Base-by-base conservation (phyloP, 1,284 basidiomycete species). In the Laetiporus sulphureus region DNA sequence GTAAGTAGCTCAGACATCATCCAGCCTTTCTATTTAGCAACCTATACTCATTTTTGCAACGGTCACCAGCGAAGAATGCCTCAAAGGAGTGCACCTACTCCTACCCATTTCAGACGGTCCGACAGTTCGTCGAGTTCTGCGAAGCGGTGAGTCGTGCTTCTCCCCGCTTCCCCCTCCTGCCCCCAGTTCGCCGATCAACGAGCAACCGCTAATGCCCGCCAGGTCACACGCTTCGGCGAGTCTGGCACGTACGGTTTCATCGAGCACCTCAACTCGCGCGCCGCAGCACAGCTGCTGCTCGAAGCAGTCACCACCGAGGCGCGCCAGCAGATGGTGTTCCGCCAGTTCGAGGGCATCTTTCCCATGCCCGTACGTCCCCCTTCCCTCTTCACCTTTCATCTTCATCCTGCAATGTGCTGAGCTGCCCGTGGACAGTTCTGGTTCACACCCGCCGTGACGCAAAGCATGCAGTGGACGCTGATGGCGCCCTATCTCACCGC, bases 321-420 rank as follows among this genome's bases (percentile, higher is more conserved):
- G 5, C 65, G 81, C 11, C 80, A 85, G 59, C 77, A 85, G 61
- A 75, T 81, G 73, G 66, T 73, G 34, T 81, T 84, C 66, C 60
- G 79, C 10, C 79, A 83, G 55, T 72, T 82, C 38, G 69, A 77
- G 44, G 79, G 79, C 0, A 55, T 77, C 1, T 79, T 78, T 67
- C 78, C 77, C 1, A 76, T 79, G 72, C 73, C 78, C 3, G 72
- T 75, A 40, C 30, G 58, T 50, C 27, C 7, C 6, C 11, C 7
- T 23, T 20, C 5, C 27, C 1, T n/a, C 13, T 20, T 23, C 22
- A 1, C 12, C 2, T 20, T 16, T 10, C 32, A 7, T 11, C 12
- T 4, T 24, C 31, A 13, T 27, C 21, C 13, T 5, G 7, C 2
- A 33, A 19, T n/a, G 4, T 10, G 3, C 15, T 11, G 13, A 32